These are phyloP conservation scores for Macrophomina pseudophaseolina DNA, from an alignment of 2,329 filamentous ascomycete species.

Conservation along the genomic window DNA sequence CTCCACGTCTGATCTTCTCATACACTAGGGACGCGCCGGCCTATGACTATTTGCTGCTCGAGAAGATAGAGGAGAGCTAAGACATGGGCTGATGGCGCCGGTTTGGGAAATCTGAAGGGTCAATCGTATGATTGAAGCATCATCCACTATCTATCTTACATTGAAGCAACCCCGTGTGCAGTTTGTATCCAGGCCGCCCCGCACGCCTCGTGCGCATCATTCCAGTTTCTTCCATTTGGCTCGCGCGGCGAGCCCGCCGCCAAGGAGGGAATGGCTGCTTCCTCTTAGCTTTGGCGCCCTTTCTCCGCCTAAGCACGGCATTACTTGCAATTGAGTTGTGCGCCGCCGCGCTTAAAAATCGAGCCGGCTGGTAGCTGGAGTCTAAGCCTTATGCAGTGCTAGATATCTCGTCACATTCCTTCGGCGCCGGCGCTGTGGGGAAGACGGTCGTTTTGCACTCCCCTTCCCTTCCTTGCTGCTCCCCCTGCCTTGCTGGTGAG, in stretches of 20 bases:
- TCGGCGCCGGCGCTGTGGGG: not conserved
- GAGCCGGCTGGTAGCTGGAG: not conserved
- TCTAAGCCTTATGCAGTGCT: slow-evolving; percentile 24
- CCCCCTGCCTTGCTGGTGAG: not conserved
- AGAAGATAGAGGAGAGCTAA: not conserved
- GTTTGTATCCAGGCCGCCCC: not conserved
- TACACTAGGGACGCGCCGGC: not conserved
- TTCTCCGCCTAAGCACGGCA: slow-evolving; percentile 1
- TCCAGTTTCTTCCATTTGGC: not conserved
- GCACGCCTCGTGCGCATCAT: not conserved
- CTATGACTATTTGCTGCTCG: not conserved
- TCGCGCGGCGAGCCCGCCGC: not conserved
- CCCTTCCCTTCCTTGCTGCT: not conserved
- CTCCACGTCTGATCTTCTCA: not conserved
- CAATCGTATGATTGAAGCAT: slow-evolving; percentile 20
- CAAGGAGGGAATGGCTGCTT: not conserved
- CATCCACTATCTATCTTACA: slow-evolving; percentile 12
- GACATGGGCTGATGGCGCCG: not conserved
- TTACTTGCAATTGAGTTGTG: not conserved
- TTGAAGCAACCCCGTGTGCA: not conserved
- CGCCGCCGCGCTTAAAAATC: not conserved
- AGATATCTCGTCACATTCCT: slow-evolving; percentile 21
- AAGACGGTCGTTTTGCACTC: not conserved
- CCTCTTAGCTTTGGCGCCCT: not conserved
- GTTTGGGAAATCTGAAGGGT: not conserved